Conservation (phyloP, 306 rosid species). For the Gastrolobium bilobum region DNA sequence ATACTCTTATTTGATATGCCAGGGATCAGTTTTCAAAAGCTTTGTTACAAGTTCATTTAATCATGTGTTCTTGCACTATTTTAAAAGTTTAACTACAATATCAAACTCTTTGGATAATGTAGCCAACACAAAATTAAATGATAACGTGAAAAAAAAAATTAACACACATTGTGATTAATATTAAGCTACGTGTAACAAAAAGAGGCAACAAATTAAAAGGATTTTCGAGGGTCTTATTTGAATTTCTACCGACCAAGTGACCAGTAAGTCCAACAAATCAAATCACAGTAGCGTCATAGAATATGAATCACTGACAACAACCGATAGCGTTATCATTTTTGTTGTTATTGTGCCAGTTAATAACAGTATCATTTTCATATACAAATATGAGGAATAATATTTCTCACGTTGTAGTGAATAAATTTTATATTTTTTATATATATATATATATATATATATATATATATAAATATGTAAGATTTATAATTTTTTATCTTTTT, state of each 20-base stretch:
- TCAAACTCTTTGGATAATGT: background rate
- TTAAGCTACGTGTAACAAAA: background rate
- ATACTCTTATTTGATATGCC: background rate
- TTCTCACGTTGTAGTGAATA: too few relatives aligned
- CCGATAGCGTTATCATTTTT: background rate
- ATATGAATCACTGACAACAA: too few relatives aligned
- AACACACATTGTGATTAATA: background rate
- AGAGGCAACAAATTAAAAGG: background rate
- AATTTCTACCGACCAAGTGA: background rate
- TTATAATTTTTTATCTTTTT: too few relatives aligned
- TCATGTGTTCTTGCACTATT: background rate
- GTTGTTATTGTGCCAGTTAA: background rate
- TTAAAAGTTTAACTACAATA: background rate
- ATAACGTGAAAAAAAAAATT: background rate
- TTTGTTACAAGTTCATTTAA: background rate
- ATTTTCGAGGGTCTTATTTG: background rate
- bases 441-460: too few relatives aligned
- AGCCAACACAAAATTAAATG: background rate
- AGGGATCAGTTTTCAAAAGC: background rate
- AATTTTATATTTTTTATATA: too few relatives aligned
- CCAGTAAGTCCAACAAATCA: background rate
- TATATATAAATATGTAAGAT: too few relatives aligned
- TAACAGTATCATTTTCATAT: too few relatives aligned
- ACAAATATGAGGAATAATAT: too few relatives aligned
- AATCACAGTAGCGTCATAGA: too few relatives aligned